phyloP scores from a whole-genome alignment of 805 yeast species.

The Nakazawaea ernobii region DNA sequence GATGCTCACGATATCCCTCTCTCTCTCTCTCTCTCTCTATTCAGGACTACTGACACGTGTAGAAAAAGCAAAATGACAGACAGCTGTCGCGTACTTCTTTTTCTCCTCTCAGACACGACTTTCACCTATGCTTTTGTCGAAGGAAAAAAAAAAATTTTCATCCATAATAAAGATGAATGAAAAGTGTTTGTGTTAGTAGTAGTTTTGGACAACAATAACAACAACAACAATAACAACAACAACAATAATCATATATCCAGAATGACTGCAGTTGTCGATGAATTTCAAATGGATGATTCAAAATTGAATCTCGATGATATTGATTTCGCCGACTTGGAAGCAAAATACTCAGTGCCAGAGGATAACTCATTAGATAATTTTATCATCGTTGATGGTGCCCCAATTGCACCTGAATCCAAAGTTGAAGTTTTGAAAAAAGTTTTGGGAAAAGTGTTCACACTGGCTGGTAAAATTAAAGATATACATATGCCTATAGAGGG shows the following conservation, averaged over 20 bases:
- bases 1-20: no score
- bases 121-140: no score
- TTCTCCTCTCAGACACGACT: no score
- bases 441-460: slow-evolving; percentile 69
- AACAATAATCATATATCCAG: neutral
- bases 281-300: slow-evolving; percentile 37
- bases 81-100: neutral
- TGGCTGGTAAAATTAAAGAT: slow-evolving; percentile 76
- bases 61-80: neutral
- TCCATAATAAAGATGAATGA: neutral
- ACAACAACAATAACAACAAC: neutral
- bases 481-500: slow-evolving; percentile 76
- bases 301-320: slow-evolving; percentile 52
- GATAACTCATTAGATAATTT: slow-evolving; percentile 65
- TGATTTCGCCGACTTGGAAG: slow-evolving; percentile 83
- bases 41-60: neutral
- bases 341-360: slow-evolving; percentile 53
- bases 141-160: slow-evolving; percentile 3
- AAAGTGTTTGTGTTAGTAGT: neutral
- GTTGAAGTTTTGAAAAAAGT: slow-evolving; percentile 81
- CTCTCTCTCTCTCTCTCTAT: no score
- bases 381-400: slow-evolving; percentile 91
- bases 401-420: slow-evolving; percentile 88
- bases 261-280: slow-evolving; percentile 18
- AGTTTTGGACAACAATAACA: no score